A percentile compares a stretch with the other conserved stretches of the same genome.
Conservation (phyloP, 177 flowering plant genomes). For the Telopea speciosissima region DNA sequence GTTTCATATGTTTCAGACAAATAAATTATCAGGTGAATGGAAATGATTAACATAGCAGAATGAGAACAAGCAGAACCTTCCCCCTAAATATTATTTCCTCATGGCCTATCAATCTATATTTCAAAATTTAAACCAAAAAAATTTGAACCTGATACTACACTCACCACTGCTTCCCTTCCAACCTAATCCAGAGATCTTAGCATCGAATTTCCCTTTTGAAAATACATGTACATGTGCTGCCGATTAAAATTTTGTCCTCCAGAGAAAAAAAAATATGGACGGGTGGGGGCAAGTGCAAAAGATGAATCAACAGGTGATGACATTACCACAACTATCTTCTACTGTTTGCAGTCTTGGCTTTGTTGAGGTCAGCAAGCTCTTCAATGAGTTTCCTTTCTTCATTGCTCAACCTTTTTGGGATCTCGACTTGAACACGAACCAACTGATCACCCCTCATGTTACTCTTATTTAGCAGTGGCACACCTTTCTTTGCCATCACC, state of each 20-base stretch:
- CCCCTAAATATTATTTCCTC: background rate
- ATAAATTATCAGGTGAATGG: background rate
- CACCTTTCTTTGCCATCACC: conserved; percentile 89
- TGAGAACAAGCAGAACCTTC: background rate
- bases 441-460: conserved; percentile 88
- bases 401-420: conserved; percentile 64
- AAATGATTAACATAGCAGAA: too few species aligned
- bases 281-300: background rate
- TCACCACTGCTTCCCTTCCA: background rate
- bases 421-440: conserved; percentile 82
- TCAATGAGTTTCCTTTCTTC: conserved; percentile 83
- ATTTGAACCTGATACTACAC: background rate
- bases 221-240: background rate
- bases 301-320: background rate
- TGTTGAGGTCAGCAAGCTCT: conserved; percentile 64
- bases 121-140: background rate
- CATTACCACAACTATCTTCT: conserved; percentile 32
- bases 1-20: background rate
- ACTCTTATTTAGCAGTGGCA: conserved; percentile 57
- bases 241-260: background rate
- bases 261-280: background rate
- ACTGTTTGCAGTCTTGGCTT: conserved; percentile 49
- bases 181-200: background rate
- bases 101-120: background rate
- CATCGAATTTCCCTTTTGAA: background rate